Base-by-base conservation (phyloP, 2,329 filamentous ascomycete species). In the Scedosporium apiospermum region DNA sequence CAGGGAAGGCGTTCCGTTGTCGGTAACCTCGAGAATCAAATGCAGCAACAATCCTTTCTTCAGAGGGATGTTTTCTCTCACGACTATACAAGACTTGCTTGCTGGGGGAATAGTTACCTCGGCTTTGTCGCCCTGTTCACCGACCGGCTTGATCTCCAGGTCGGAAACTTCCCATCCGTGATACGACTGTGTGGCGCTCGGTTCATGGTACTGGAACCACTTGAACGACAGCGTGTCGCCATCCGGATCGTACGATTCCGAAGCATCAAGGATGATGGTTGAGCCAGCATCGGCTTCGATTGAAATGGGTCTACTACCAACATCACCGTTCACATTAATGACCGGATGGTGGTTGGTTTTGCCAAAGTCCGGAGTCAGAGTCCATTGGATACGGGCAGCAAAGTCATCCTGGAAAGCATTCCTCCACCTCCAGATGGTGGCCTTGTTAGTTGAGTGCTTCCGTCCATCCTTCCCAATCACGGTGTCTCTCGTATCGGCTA, bases 171-270 rank as follows among this genome's bases (percentile, higher is more conserved):
- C 7, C 46, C 46, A 51, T 6, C 6, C 7, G 6, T 9, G 7
- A 7, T 9, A 18, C n/a, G 46, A 12, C 46, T 51, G 46, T n/a
- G 46, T 9, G 6, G 71, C 68, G 55, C 65, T 69, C 1, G 72
- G 69, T 60, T 75, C 74, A 12, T 64, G 66, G 68, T 83, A 82
- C 44, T 82, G 79, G 68, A 74, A 80, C 80, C 80, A 82, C 57
- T 75, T 75, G 70, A 78, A 82, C 3, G 70, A 73, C 23, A 82
- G 68, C 7, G 71, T 64, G 58, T 75, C 73, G 4, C 69, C 70
- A 62, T 82, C 78, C 0, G 78, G 78, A 66, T 82, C 78, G 63
- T 79, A 80, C 1, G 77, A 77, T 38, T 68, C 69, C 0, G 74
- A 74, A 0, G 79, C 79, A 63, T 82, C 78, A 0, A 83, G 70